A percentile compares a stretch with the other conserved stretches of the same genome.
Evolutionary conservation across 116 monocot genomes (phyloP).

Genomic region (Phalaenopsis hybrid): DNA sequence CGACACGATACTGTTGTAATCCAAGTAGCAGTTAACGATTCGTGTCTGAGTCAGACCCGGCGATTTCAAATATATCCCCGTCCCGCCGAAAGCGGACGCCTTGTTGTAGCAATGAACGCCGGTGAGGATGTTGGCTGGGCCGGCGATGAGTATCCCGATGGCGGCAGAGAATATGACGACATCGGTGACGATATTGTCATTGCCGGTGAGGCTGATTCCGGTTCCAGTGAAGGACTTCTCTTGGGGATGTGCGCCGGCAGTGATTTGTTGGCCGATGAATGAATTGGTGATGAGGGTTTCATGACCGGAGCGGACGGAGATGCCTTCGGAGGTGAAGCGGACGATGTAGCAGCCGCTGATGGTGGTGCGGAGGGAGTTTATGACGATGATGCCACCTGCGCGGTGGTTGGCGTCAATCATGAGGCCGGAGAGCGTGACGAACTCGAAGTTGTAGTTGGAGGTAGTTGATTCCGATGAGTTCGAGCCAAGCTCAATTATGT

Average conservation of each 20-base stretch:
- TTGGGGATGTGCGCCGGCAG: constrained; percentile 35
- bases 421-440: constrained; percentile 52
- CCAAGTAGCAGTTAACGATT: constrained; percentile 62
- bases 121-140: constrained; percentile 54
- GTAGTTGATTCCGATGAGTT: neutral
- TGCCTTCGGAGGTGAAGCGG: constrained; percentile 49
- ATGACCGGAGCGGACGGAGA: constrained; percentile 35
- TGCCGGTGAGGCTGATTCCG: constrained; percentile 25
- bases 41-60: constrained; percentile 38
- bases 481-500: constrained; percentile 55
- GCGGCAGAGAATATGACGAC: constrained; percentile 55
- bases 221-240: constrained; percentile 35
- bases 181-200: constrained; percentile 39
- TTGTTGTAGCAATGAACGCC: constrained; percentile 80
- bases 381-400: constrained; percentile 35
- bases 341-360: constrained; percentile 51
- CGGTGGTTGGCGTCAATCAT: constrained; percentile 38
- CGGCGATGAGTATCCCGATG: constrained; percentile 33
- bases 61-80: constrained; percentile 38
- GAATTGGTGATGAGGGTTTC: constrained; percentile 37
- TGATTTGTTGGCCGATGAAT: constrained; percentile 57
- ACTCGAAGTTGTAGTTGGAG: constrained; percentile 30
- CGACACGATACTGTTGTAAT: constrained; percentile 45
- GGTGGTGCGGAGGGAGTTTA: constrained; percentile 40
- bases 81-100: constrained; percentile 46